Evolutionary conservation across 2,329 filamentous ascomycete genomes (phyloP).

Genomic region (Pseudocercospora cruenta): DNA sequence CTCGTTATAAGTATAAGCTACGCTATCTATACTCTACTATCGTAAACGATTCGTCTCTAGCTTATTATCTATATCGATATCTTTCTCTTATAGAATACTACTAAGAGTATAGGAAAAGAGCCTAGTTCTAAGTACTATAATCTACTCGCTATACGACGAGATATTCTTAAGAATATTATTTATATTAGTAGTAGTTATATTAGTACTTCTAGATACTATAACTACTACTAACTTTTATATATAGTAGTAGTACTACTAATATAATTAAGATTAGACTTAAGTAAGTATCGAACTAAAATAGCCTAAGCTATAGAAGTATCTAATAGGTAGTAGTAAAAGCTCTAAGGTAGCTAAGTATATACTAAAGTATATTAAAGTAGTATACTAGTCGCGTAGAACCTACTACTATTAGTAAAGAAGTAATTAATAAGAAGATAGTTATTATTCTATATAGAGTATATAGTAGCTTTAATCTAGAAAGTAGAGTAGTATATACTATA

Average conservation of each 20-base stretch:
- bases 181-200: background rate
- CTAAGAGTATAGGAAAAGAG: background rate
- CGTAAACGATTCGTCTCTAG: background rate
- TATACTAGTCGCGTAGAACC: background rate
- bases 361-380: background rate
- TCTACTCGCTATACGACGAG: background rate
- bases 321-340: background rate
- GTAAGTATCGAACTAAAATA: background rate
- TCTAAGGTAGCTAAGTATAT: background rate
- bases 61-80: background rate
- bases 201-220: too few relatives aligned
- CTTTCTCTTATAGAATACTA: background rate
- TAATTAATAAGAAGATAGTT: background rate
- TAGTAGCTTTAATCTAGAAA: background rate
- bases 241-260: background rate
- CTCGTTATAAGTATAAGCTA: background rate
- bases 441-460: background rate
- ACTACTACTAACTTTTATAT: background rate
- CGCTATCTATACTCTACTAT: background rate
- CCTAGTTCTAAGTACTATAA: background rate
- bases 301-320: background rate
- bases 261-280: background rate
- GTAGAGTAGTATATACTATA: background rate
- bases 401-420: background rate
- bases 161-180: background rate